Evolutionary conservation across 2,329 filamentous ascomycete genomes (phyloP).

Genomic region (Penicillium sp.): DNA sequence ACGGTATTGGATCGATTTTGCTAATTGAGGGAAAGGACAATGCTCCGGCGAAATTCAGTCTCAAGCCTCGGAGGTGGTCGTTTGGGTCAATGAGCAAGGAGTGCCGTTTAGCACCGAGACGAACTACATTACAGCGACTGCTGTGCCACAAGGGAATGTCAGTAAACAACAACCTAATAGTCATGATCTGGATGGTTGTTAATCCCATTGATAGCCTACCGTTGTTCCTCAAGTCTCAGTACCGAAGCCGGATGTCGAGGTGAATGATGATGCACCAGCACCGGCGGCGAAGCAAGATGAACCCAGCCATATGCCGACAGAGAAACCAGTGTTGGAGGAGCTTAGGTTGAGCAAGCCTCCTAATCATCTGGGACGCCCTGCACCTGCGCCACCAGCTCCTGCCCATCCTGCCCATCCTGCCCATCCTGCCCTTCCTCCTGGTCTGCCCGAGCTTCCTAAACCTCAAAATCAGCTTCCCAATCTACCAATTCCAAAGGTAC

Average conservation of each 20-base stretch:
- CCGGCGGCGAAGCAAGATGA: neutral
- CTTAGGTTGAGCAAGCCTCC: neutral
- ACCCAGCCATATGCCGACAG: neutral
- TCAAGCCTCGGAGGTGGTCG: conserved; percentile 49
- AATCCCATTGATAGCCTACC: neutral
- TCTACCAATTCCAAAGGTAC: neutral
- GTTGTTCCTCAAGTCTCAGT: neutral
- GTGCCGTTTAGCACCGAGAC: conserved; percentile 45
- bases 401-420: too few species aligned
- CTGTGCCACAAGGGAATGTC: conserved; percentile 13
- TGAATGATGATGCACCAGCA: neutral
- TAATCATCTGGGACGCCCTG: neutral
- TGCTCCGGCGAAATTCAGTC: conserved; percentile 42
- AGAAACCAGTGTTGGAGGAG: neutral
- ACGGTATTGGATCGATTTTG: neutral
- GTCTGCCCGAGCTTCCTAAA: neutral
- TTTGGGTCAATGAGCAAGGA: conserved; percentile 61
- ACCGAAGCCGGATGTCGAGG: neutral
- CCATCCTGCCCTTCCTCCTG: too few species aligned
- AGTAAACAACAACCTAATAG: conserved; percentile 4
- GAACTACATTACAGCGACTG: conserved; percentile 25
- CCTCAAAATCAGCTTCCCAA: neutral
- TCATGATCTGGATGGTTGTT: neutral
- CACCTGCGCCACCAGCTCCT: conserved; percentile 1
- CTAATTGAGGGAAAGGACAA: conserved; percentile 21